A percentile compares a stretch with the other conserved stretches of the same genome.
Conservation (phyloP, 2,329 filamentous ascomycete genomes). For the Periglandula ipomoeae region DNA sequence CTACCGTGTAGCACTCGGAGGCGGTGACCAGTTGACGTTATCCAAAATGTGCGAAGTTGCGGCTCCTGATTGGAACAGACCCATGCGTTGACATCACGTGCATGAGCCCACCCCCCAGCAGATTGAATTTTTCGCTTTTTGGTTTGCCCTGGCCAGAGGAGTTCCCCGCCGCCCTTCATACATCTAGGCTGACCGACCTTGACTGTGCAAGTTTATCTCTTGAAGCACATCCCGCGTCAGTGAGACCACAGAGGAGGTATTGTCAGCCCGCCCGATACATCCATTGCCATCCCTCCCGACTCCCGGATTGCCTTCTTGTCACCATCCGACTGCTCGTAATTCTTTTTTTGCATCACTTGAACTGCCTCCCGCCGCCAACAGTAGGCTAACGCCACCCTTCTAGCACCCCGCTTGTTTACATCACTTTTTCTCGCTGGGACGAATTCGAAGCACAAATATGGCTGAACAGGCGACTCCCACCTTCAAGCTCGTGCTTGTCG, state of each 20-base stretch:
- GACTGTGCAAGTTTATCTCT: conserved; percentile 25
- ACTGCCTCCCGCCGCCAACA: conserved; percentile 7
- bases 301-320: neutral
- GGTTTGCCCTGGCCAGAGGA: conserved; percentile 25
- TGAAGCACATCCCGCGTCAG: conserved; percentile 22
- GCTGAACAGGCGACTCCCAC: conserved; percentile 56
- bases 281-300: conserved; percentile 15
- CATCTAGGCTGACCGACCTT: conserved; percentile 26
- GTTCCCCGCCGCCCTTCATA: conserved; percentile 34
- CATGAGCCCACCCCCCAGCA: conserved; percentile 20
- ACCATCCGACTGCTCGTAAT: neutral
- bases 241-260: conserved; percentile 16
- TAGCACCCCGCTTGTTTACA: conserved; percentile 41
- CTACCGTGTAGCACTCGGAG: conserved; percentile 5
- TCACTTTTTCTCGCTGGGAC: conserved; percentile 18
- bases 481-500: conserved; percentile 99
- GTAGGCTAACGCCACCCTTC: conserved; percentile 24
- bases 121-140: conserved; percentile 36
- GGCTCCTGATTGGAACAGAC: conserved; percentile 8
- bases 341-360: neutral
- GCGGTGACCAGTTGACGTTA: conserved; percentile 17
- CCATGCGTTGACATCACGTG: conserved; percentile 24
- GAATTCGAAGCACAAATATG: conserved; percentile 43
- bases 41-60: conserved; percentile 1
- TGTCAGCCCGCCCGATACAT: conserved; percentile 9